phyloP scores from a whole-genome alignment of 2,329 filamentous ascomycete genomes.

The Fusarium compactum region DNA sequence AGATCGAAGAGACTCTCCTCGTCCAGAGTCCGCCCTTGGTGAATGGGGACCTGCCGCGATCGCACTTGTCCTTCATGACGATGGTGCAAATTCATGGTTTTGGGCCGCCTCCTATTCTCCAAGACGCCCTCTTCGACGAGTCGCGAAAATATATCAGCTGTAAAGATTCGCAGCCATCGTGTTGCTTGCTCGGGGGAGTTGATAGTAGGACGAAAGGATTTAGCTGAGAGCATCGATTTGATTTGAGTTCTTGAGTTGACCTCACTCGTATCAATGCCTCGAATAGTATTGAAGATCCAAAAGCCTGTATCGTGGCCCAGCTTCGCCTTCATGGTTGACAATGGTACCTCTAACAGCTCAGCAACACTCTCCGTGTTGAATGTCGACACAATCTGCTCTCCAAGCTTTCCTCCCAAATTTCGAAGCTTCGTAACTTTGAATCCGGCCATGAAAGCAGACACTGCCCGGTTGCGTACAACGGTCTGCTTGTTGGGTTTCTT shows the following conservation, averaged over 20 bases:
- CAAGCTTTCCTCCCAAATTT: conserved; percentile 94
- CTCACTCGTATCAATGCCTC: conserved; percentile 87
- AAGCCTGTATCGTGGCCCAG: conserved; percentile 85
- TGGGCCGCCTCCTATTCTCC: conserved; percentile 88
- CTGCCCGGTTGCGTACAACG: conserved; percentile 87
- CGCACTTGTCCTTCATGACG: conserved; percentile 78
- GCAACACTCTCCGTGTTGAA: conserved; percentile 85
- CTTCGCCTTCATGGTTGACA: conserved; percentile 81
- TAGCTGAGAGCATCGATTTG: conserved; percentile 97
- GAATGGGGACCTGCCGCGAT: conserved; percentile 82
- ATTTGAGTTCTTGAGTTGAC: conserved; percentile 93
- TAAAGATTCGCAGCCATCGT: conserved; percentile 91
- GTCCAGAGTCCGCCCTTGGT: conserved; percentile 78
- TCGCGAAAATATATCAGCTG: conserved; percentile 88
- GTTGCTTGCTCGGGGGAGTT: conserved; percentile 80
- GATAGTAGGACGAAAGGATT: conserved; percentile 90
- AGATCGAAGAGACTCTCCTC: conserved; percentile 80
- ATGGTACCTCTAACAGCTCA: conserved; percentile 77
- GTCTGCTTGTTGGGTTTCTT: conserved; percentile 97
- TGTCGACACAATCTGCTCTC: conserved; percentile 82
- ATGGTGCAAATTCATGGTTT: conserved; percentile 86
- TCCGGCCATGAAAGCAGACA: conserved; percentile 79
- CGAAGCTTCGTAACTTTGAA: conserved; percentile 97
- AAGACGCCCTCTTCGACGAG: conserved; percentile 91
- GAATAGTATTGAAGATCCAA: conserved; percentile 87